These are phyloP conservation scores for Leccinum griseonigrum DNA, from an alignment of 1,284 basidiomycete genomes.

Conservation along the genomic window DNA sequence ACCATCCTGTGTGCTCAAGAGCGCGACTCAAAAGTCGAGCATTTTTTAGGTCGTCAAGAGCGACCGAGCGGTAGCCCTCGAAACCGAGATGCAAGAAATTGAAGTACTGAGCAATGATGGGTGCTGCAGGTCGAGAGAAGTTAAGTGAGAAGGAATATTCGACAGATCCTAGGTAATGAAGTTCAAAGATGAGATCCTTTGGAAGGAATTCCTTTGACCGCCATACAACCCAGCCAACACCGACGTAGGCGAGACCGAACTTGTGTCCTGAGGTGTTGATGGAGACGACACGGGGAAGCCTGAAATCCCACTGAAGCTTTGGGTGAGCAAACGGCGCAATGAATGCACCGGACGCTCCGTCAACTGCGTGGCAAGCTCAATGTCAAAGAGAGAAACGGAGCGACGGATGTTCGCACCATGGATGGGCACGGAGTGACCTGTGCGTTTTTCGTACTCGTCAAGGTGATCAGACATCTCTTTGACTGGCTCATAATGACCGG, in stretches of 20 bases:
- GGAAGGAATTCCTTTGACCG: conserved; percentile 73
- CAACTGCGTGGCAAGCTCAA: conserved; percentile 43
- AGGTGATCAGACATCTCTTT: conserved; percentile 83
- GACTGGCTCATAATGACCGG: conserved; percentile 92
- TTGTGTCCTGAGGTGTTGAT: conserved; percentile 92
- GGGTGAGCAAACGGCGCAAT: conserved; percentile 84
- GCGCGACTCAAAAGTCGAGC: conserved; percentile 85
- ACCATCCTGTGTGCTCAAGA: conserved; percentile 79
- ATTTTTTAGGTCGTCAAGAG: conserved; percentile 78
- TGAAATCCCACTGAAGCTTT: conserved; percentile 84
- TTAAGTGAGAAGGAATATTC: conserved; percentile 87
- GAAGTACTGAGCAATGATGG: conserved; percentile 92
- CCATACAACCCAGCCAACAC: conserved; percentile 90
- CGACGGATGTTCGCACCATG: conserved; percentile 57
- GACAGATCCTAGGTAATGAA: conserved; percentile 74
- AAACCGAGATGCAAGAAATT: conserved; percentile 86
- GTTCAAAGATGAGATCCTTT: conserved; percentile 90
- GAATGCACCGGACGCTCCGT: conserved; percentile 81
- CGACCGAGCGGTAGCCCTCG: conserved; percentile 76
- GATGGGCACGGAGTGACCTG: conserved; percentile 79
- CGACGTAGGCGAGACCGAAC: conserved; percentile 85
- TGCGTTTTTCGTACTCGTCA: conserved; percentile 83
- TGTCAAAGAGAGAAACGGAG: conserved; percentile 8
- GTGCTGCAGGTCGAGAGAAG: conserved; percentile 89
- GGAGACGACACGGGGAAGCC: conserved; percentile 81